Percentiles rank a stretch among this genome's conserved stretches.
These are phyloP conservation scores for Trichoderma sp. DNA, from an alignment of 2,329 filamentous ascomycete genomes.

Conservation along the genomic window DNA sequence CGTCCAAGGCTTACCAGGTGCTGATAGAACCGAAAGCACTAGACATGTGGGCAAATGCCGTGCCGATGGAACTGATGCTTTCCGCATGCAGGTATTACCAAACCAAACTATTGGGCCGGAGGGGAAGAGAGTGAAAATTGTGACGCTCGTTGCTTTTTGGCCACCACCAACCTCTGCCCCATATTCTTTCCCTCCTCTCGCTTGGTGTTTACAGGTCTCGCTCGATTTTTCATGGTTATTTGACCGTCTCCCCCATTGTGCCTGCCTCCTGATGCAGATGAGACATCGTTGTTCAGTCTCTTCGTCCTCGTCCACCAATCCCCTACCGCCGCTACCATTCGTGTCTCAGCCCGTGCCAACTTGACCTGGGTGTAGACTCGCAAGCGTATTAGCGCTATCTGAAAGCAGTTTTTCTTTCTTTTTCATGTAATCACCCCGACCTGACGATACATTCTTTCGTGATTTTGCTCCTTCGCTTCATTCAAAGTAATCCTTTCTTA, in stretches of 20 bases:
- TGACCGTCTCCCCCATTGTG: conserved; percentile 8
- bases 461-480: background rate
- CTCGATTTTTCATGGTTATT: background rate
- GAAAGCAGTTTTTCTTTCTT: background rate
- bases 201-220: background rate
- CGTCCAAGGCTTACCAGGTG: background rate
- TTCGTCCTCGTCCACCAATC: conserved; percentile 7
- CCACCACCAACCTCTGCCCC: background rate
- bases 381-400: background rate
- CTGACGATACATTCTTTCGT: conserved; percentile 1
- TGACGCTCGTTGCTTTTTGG: conserved; percentile 4
- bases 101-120: conserved; percentile 6
- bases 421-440: background rate
- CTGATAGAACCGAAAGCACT: conserved; percentile 8
- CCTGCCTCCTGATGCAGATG: conserved; percentile 3
- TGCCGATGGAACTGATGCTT: conserved; percentile 1
- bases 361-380: background rate
- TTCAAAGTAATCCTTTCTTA: background rate
- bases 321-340: background rate
- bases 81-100: conserved; percentile 14
- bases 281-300: background rate
- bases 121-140: background rate
- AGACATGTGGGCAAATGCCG: conserved; percentile 10
- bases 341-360: conserved; percentile 20
- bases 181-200: background rate